Percentiles rank a stretch among this genome's conserved stretches.
Evolutionary conservation across 495 filamentous ascomycete genomes (phyloP).

Genomic region (Penicillium canariense): DNA sequence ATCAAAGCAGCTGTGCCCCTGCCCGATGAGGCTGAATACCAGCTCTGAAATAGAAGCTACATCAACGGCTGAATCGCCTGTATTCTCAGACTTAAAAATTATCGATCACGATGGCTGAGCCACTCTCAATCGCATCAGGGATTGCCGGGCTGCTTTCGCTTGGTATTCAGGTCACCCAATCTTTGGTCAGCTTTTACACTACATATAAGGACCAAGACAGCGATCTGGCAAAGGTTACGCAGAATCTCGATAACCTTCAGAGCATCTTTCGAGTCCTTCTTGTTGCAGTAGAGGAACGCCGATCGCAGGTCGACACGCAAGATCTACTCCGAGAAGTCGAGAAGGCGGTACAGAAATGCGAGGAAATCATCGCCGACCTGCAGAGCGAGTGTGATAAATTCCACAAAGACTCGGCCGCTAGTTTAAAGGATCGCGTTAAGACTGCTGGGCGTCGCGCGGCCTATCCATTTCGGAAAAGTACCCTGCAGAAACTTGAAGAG

Average conservation of each 20-base stretch:
- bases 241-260: constrained; percentile 20
- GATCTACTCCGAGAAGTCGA: constrained; percentile 25
- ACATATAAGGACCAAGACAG: constrained; percentile 20
- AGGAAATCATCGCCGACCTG: constrained; percentile 30
- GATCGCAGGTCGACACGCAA: constrained; percentile 17
- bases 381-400: constrained; percentile 26
- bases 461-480: constrained; percentile 35
- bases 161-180: constrained; percentile 29
- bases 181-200: constrained; percentile 26
- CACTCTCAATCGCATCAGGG: constrained; percentile 30
- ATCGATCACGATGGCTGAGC: constrained; percentile 26
- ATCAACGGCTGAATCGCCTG: too few species aligned
- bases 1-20: too few species aligned
- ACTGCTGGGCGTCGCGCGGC: constrained; percentile 16
- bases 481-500: constrained; percentile 33
- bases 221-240: constrained; percentile 13
- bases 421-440: constrained; percentile 13
- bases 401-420: constrained; percentile 2
- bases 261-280: constrained; percentile 18
- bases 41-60: too few species aligned
- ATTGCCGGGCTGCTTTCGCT: constrained; percentile 29
- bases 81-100: too few species aligned
- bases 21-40: too few species aligned
- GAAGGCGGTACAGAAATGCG: constrained; percentile 18
- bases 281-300: constrained; percentile 18